phyloP scores from a whole-genome alignment of 768 basidiomycete genomes.

The Cantharellus anzutake region DNA sequence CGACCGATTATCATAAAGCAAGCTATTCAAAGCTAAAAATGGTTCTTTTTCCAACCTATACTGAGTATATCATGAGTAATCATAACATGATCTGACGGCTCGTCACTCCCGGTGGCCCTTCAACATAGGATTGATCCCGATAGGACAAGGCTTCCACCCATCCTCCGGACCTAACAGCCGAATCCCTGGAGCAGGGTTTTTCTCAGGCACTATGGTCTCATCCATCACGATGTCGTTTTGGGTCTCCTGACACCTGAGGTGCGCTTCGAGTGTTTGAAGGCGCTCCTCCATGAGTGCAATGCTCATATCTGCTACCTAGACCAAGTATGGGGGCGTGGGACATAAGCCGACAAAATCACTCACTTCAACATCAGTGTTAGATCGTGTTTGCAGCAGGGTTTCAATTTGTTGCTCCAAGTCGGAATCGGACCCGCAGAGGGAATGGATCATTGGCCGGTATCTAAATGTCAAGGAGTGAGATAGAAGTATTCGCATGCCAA shows the following conservation, averaged over 20 bases:
- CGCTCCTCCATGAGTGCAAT: background rate
- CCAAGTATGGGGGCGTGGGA: background rate
- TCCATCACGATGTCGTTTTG: background rate
- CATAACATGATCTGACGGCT: no score
- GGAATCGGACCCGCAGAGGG: background rate
- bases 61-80: no score
- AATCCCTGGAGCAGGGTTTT: background rate
- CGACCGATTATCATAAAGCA: no score
- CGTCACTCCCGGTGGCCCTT: no score
- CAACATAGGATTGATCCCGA: background rate
- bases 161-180: background rate
- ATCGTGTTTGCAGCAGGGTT: background rate
- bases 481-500: no score
- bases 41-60: no score
- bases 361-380: background rate
- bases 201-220: background rate
- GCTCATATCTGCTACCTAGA: background rate
- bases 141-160: slow-evolving; percentile 2
- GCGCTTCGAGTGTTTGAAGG: no score
- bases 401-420: background rate
- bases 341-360: background rate
- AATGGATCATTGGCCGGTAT: background rate
- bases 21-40: no score
- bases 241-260: background rate
- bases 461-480: background rate